Percentiles rank a stretch among this genome's conserved stretches.
phyloP scores from a whole-genome alignment of 176 grass and related monocot genomes.

The Bromus sterilis region DNA sequence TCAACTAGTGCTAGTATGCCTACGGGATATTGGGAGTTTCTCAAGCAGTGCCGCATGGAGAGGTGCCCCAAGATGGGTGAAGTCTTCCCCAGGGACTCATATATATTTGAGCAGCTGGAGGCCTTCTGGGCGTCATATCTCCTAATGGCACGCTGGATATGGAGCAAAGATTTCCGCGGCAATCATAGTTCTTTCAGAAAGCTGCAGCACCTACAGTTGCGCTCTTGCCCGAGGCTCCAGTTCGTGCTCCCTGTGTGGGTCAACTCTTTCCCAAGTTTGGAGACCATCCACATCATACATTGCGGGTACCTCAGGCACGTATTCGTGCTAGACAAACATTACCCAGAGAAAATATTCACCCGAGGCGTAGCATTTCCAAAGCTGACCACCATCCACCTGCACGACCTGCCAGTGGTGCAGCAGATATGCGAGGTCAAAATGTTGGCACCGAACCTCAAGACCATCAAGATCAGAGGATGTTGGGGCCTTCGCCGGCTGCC shows the following conservation, averaged over 20 bases:
- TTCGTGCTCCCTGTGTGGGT: background rate
- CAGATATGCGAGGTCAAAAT: background rate
- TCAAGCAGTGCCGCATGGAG: background rate
- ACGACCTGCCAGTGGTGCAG: background rate
- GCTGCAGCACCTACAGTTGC: background rate
- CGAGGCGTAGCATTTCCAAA: background rate
- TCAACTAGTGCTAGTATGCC: background rate
- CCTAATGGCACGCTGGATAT: background rate
- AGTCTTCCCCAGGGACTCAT: background rate
- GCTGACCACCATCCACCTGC: background rate
- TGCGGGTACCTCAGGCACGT: background rate
- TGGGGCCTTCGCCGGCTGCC: too few species aligned
- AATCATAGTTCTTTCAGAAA: background rate
- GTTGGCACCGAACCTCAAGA: too few species aligned
- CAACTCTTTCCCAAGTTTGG: background rate
- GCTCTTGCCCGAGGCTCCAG: background rate
- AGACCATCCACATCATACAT: background rate
- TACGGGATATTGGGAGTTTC: background rate
- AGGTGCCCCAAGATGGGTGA: background rate
- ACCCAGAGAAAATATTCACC: rapidly evolving
- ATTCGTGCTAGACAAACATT: background rate
- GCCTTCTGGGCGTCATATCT: conserved; percentile 5
- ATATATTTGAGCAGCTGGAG: rapidly evolving
- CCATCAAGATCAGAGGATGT: too few species aligned
- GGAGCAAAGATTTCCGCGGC: rapidly evolving